Percentiles rank a stretch among this genome's conserved stretches.
phyloP scores from a whole-genome alignment of 345 rosid genomes.

The Heritiera littoralis region DNA sequence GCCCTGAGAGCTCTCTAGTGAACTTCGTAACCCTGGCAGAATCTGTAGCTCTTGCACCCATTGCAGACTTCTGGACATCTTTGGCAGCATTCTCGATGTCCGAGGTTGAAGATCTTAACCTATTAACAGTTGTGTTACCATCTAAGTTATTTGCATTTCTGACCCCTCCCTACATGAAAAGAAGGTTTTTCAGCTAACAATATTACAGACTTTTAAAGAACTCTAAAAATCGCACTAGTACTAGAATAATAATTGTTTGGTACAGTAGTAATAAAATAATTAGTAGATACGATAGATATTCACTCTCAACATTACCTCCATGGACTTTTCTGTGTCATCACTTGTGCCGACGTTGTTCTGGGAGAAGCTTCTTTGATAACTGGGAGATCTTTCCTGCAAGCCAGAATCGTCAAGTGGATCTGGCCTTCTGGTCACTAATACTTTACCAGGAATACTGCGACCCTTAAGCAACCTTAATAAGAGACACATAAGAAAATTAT shows the following conservation, averaged over 20 bases:
- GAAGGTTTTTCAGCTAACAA: constrained; percentile 7
- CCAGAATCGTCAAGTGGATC: constrained; percentile 56
- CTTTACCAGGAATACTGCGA: constrained; percentile 88
- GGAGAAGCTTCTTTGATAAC: constrained; percentile 67
- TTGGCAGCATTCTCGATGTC: constrained; percentile 45
- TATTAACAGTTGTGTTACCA: constrained; percentile 42
- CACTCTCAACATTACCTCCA: constrained; percentile 42
- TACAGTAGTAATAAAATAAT: background rate
- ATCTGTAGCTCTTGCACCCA: constrained; percentile 87
- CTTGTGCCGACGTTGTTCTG: constrained; percentile 72
- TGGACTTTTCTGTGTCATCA: constrained; percentile 44
- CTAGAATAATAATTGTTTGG: background rate
- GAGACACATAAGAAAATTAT: constrained; percentile 1
- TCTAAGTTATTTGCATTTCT: constrained; percentile 40
- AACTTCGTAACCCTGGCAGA: constrained; percentile 85
- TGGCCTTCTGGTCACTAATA: constrained; percentile 73
- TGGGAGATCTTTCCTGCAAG: constrained; percentile 52
- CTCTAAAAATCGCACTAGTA: background rate
- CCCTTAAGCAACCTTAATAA: constrained; percentile 77
- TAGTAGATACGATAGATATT: background rate
- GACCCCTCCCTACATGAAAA: constrained; percentile 49
- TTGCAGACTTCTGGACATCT: constrained; percentile 51
- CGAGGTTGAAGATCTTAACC: constrained; percentile 49
- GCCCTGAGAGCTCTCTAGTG: constrained; percentile 72
- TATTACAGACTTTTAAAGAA: background rate